A percentile compares a stretch with the other conserved stretches of the same genome.
These are phyloP conservation scores for Alternaria triticimaculans DNA, from an alignment of 2,329 filamentous ascomycete species.

Conservation along the genomic window DNA sequence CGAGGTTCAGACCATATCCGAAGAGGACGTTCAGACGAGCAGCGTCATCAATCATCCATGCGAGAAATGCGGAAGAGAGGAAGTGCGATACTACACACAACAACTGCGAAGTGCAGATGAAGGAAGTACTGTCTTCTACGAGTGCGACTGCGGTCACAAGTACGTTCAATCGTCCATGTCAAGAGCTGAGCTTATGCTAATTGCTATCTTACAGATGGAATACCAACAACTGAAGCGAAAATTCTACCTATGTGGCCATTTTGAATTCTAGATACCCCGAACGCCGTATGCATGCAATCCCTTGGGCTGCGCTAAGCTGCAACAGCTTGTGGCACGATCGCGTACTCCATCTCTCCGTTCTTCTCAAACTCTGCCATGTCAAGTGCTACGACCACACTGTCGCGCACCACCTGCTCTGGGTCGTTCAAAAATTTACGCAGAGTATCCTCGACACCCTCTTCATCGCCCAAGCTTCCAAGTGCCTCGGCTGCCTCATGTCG, in stretches of 20 bases:
- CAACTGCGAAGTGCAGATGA: conserved; percentile 94
- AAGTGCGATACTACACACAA: conserved; percentile 84
- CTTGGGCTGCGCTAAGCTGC: conserved; percentile 25
- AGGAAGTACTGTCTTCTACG: conserved; percentile 90
- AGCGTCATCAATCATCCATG: conserved; percentile 74
- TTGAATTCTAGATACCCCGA: conserved; percentile 23
- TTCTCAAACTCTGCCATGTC: conserved; percentile 99
- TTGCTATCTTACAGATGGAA: conserved; percentile 54
- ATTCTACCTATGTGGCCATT: conserved; percentile 12
- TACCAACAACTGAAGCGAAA: conserved; percentile 66
- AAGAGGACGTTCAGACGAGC: conserved; percentile 77
- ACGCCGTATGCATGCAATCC: conserved; percentile 35
- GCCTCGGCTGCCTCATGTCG: conserved; percentile 97
- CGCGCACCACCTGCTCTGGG: conserved; percentile 88
- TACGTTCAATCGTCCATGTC: conserved; percentile 53
- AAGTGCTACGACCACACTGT: conserved; percentile 92
- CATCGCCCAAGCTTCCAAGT: conserved; percentile 89
- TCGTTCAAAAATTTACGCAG: conserved; percentile 86
- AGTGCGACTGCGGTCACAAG: conserved; percentile 86
- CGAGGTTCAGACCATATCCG: conserved; percentile 81
- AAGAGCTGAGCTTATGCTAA: conserved; percentile 22
- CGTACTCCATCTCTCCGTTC: conserved; percentile 87
- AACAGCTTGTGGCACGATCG: conserved; percentile 71
- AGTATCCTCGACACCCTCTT: conserved; percentile 88
- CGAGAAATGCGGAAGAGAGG: conserved; percentile 77